These are phyloP conservation scores for Magnaporthiopsis poae DNA, from an alignment of 2,329 filamentous ascomycete genomes.

Conservation along the genomic window DNA sequence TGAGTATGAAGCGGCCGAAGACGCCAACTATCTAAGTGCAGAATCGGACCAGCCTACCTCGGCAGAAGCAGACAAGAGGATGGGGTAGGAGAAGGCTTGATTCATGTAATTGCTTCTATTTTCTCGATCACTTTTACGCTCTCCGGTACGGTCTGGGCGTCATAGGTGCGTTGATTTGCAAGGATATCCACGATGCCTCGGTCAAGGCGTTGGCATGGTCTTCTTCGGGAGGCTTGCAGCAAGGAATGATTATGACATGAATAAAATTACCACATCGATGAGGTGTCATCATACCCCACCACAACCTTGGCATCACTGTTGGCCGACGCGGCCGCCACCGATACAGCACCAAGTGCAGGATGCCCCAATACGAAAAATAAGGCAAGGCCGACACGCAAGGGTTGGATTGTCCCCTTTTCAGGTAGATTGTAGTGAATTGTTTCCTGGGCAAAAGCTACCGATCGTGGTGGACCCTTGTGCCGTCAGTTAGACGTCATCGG, in stretches of 20 bases:
- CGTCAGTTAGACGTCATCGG: not conserved
- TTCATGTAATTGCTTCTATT: not conserved
- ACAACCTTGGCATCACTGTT: not conserved
- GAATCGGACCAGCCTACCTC: slow-evolving; percentile 47
- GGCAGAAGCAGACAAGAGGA: slow-evolving; percentile 43
- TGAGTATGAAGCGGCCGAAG: slow-evolving; percentile 93
- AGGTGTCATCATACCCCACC: not conserved
- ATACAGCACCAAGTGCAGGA: not conserved
- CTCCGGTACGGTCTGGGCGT: not conserved
- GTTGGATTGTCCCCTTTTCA: no score
- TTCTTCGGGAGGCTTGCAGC: not conserved
- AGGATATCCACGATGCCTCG: not conserved
- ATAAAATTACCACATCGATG: not conserved
- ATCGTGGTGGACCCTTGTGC: not conserved
- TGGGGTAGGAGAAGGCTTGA: slow-evolving; percentile 14
- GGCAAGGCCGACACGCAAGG: no score
- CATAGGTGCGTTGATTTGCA: not conserved
- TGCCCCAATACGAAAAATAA: no score
- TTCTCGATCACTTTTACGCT: not conserved
- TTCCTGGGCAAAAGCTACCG: not conserved
- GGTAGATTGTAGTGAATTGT: no score
- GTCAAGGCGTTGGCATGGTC: not conserved
- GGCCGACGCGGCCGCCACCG: not conserved
- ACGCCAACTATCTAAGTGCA: slow-evolving; percentile 78
- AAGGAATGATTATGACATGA: not conserved